Percentiles rank a stretch among this genome's conserved stretches.
phyloP scores from a whole-genome alignment of 306 rosid genomes.

The Purshia tridentata region DNA sequence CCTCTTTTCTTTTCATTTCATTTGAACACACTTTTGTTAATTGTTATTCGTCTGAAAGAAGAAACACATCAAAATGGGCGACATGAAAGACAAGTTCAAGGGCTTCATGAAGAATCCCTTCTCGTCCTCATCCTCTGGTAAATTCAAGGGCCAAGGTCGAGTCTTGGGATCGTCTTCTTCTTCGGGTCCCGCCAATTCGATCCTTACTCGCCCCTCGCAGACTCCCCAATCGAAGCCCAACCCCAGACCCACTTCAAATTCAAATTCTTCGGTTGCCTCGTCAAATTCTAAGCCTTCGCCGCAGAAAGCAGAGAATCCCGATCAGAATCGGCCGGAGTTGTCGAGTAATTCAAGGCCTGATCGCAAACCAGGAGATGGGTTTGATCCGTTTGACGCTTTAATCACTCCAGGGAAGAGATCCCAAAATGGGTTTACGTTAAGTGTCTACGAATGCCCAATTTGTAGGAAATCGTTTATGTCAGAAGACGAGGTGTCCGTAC shows the following conservation, averaged over 20 bases:
- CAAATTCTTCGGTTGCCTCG: slow-evolving; percentile 20
- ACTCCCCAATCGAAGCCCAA: slow-evolving; percentile 40
- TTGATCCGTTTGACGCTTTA: slow-evolving; percentile 84
- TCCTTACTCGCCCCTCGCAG: slow-evolving; percentile 28
- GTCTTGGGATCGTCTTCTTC: slow-evolving; percentile 78
- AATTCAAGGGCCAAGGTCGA: slow-evolving; percentile 94
- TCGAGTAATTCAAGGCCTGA: slow-evolving; percentile 22
- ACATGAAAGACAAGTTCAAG: slow-evolving; percentile 81
- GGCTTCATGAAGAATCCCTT: slow-evolving; percentile 78
- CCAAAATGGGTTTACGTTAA: slow-evolving; percentile 54
- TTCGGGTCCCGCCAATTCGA: slow-evolving; percentile 42
- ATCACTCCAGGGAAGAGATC: slow-evolving; percentile 75
- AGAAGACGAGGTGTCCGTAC: slow-evolving; percentile 76
- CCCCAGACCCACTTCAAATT: slow-evolving; percentile 34
- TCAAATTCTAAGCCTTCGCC: slow-evolving; percentile 34
- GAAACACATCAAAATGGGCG: slow-evolving; percentile 46
- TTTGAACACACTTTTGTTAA: not conserved
- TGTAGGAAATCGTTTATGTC: slow-evolving; percentile 64
- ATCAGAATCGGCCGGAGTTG: slow-evolving; percentile 18
- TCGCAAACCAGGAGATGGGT: slow-evolving; percentile 45
- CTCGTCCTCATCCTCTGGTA: slow-evolving; percentile 64
- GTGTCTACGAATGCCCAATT: slow-evolving; percentile 74
- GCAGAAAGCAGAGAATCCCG: slow-evolving; percentile 20
- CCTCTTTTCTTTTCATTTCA: not conserved
- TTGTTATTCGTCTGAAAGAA: no score